These are phyloP conservation scores for Aureobasidium pullulans DNA, from an alignment of 2,329 filamentous ascomycete species.

Conservation along the genomic window DNA sequence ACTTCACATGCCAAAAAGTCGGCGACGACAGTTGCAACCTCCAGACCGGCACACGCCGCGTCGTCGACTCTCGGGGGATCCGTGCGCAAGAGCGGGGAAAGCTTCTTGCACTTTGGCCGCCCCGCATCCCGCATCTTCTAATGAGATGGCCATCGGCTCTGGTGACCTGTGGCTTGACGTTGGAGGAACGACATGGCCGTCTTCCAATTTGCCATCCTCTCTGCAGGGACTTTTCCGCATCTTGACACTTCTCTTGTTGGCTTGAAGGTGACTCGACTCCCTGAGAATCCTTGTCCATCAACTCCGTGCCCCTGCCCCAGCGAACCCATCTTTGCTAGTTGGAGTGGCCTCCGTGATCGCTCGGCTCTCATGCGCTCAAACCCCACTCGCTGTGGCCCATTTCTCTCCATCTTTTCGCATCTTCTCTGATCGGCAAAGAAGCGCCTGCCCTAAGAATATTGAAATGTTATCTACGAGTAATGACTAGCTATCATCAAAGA, in stretches of 20 bases:
- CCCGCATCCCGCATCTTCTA: neutral
- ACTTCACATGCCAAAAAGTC: conserved; percentile 7
- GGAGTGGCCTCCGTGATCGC: neutral
- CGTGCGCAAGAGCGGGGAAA: neutral
- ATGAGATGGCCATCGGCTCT: neutral
- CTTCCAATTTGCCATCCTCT: neutral
- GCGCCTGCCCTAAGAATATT: neutral
- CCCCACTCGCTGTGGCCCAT: neutral
- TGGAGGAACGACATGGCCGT: neutral
- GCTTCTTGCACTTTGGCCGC: neutral
- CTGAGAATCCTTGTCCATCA: too few relatives aligned
- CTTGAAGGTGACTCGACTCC: neutral
- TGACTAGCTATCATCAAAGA: conserved; percentile 7
- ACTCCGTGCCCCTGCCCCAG: neutral
- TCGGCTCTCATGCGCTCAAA: neutral
- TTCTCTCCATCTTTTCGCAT: neutral
- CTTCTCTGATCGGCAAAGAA: neutral
- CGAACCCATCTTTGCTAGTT: neutral
- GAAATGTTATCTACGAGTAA: neutral
- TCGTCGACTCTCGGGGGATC: neutral
- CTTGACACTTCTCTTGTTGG: neutral
- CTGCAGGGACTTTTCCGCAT: neutral
- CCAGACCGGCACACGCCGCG: neutral
- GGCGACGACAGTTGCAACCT: neutral
- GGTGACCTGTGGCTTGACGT: neutral